Evolutionary conservation across 371 early-diverging fungal genomes (phyloP).

Genomic region (Mucor sp.): DNA sequence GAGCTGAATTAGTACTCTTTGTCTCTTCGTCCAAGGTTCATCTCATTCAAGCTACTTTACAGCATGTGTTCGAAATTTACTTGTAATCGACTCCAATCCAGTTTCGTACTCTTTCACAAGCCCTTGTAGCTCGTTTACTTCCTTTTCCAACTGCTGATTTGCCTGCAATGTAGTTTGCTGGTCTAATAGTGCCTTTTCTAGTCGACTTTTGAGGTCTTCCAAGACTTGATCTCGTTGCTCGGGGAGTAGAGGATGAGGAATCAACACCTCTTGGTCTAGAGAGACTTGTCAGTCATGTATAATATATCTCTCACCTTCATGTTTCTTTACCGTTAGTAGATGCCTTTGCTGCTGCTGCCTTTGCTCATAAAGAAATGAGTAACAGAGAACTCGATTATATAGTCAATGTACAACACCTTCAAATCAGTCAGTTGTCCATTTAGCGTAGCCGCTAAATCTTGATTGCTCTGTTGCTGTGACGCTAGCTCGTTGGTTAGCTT

Average conservation of each 20-base stretch:
- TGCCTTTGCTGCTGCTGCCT: conserved; percentile 13
- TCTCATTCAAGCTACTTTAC: conserved; percentile 13
- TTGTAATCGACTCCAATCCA: conserved; percentile 29
- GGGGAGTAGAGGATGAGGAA: conserved; percentile 3
- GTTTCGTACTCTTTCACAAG: conserved; percentile 41
- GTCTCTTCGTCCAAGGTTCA: neutral
- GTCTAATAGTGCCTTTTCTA: conserved; percentile 14
- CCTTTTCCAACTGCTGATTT: conserved; percentile 33
- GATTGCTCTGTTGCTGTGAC: conserved; percentile 35
- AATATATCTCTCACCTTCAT: neutral
- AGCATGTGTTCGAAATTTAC: conserved; percentile 34
- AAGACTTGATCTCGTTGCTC: conserved; percentile 26
- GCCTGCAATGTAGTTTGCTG: conserved; percentile 12
- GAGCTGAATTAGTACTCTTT: neutral
- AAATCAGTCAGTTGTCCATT: conserved; percentile 25
- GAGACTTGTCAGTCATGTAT: neutral
- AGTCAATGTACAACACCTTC: conserved; percentile 22
- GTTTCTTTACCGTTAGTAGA: conserved; percentile 7
- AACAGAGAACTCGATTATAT: neutral
- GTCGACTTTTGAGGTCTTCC: conserved; percentile 11
- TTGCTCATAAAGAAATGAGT: conserved; percentile 2
- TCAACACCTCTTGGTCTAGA: conserved; percentile 1
- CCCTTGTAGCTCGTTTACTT: conserved; percentile 26
- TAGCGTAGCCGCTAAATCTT: conserved; percentile 29
- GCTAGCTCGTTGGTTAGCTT: conserved; percentile 35